These are phyloP conservation scores for Coemansia sp. DNA, from an alignment of 192 early-diverging fungal species.

Conservation along the genomic window DNA sequence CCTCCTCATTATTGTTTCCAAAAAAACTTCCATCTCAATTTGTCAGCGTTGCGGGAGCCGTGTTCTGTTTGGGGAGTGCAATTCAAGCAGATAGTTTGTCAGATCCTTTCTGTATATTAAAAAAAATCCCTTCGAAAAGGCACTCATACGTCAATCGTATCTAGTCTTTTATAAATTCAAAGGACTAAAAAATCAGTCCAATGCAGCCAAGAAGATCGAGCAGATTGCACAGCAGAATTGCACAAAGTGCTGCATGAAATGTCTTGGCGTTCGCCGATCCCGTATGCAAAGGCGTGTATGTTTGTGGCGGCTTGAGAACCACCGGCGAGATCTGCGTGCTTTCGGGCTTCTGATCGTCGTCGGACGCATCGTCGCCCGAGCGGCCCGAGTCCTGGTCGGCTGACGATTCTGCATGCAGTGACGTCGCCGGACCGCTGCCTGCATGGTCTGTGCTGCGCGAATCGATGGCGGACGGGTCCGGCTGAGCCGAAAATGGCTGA, in stretches of 20 bases:
- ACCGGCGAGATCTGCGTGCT: neutral
- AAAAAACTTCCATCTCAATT: too few relatives aligned
- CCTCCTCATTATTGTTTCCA: too few relatives aligned
- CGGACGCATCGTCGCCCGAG: neutral
- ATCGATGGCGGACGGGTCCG: neutral
- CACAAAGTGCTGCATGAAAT: neutral
- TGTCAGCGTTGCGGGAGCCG: too few relatives aligned
- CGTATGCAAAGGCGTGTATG: neutral
- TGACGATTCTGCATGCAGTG: neutral
- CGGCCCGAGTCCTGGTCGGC: neutral
- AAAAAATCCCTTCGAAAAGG: too few relatives aligned
- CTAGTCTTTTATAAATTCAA: too few relatives aligned
- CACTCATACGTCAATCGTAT: too few relatives aligned
- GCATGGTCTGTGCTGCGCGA: neutral
- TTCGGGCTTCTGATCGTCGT: neutral
- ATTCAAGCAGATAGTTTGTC: too few relatives aligned
- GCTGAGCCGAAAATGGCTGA: too few relatives aligned
- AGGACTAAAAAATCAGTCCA: neutral
- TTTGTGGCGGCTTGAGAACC: neutral
- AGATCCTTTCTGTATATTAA: too few relatives aligned
- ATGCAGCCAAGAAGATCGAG: neutral
- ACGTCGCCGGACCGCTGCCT: neutral
- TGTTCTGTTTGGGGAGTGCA: too few relatives aligned
- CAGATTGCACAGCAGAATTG: neutral
- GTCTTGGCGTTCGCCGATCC: slow-evolving; percentile 9